Base-by-base conservation (phyloP, 352 stramenopile species). In the Peronospora tabacina region DNA sequence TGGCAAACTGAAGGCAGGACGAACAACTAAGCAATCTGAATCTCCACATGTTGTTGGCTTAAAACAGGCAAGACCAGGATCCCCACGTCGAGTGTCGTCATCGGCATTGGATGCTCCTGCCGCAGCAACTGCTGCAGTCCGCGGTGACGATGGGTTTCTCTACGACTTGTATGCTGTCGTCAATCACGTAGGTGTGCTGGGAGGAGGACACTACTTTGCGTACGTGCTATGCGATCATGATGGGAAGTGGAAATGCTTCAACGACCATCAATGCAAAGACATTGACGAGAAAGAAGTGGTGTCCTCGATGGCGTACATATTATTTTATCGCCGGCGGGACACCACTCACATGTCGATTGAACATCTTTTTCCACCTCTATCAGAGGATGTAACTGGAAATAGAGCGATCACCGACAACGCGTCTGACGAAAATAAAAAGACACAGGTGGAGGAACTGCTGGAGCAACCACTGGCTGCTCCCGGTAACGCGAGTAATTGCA, bases 81-180 rank as follows among this genome's bases (percentile, higher is more conserved):
- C 43, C 17, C 57, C 50, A 20, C 42, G 39, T 17, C 55, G 58
- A 22, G 44, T 56, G 17, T 63, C 46, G 16, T 58, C 47, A 17
- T 65, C 77, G 9, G 61, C 72, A 2, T 52, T 89, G 37, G 61
- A 87, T 37, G 73, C 76, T 2, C 76, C 76, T 12, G 79, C 79
- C 29, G 80, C 75, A 4, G 75, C 76, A 2, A 65, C 79, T 15
- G 66, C 74, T n/a, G 62, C 61, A 3, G 58, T 83, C 19, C 72
- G 66, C 12, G 61, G 64, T 3, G 61, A 79, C 22, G 75, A 86
- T 10, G 61, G 66, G 1, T 79, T 83, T 47, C 47, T 97, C 10
- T 98, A 98, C 52, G 95, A 98, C 63, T 69, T 99, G 26, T 98
- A 98, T 59, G 94, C 84, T 7, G 94, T 99, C 7, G 90, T 98